These are phyloP conservation scores for Phialophora verrucosa DNA, from an alignment of 2,329 filamentous ascomycete genomes.

Conservation along the genomic window DNA sequence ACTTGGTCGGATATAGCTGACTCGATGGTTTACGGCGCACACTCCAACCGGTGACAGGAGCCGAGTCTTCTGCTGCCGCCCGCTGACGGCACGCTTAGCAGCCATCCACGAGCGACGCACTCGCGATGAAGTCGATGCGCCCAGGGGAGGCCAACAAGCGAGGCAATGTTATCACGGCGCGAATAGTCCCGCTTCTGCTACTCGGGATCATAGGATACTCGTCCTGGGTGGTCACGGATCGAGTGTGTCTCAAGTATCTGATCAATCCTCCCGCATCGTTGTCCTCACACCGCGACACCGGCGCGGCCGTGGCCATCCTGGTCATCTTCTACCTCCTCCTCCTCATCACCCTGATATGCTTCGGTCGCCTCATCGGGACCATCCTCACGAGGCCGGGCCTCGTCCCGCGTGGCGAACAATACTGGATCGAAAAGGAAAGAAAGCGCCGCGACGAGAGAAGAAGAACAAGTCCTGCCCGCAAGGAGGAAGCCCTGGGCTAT, in stretches of 20 bases:
- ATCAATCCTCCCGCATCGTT: conserved; percentile 56
- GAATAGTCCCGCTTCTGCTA: conserved; percentile 73
- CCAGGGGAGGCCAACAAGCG: conserved; percentile 33
- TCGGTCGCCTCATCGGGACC: conserved; percentile 71
- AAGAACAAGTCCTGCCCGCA: conserved; percentile 12
- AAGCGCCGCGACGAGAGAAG: conserved; percentile 33
- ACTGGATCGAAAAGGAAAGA: conserved; percentile 41
- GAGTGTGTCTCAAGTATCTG: conserved; percentile 74
- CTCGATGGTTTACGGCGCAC: conserved; percentile 6
- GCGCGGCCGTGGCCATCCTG: conserved; percentile 71
- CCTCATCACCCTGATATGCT: conserved; percentile 68
- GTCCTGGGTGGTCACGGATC: conserved; percentile 72
- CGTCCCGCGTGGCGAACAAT: conserved; percentile 66
- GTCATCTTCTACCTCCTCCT: conserved; percentile 76
- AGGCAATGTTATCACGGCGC: conserved; percentile 63
- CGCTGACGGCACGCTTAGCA: not conserved
- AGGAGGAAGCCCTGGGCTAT: conserved; percentile 33
- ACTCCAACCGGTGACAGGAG: conserved; percentile 9
- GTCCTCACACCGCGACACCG: conserved; percentile 51
- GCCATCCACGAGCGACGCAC: not conserved
- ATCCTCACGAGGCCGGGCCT: conserved; percentile 75
- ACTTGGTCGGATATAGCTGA: not conserved
- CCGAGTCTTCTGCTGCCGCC: not conserved
- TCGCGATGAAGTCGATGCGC: conserved; percentile 26
- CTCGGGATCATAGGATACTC: conserved; percentile 70